Percentiles rank a stretch among this genome's conserved stretches.
Evolutionary conservation across 805 yeast species (phyloP).

Genomic region (Saturnispora diversa): DNA sequence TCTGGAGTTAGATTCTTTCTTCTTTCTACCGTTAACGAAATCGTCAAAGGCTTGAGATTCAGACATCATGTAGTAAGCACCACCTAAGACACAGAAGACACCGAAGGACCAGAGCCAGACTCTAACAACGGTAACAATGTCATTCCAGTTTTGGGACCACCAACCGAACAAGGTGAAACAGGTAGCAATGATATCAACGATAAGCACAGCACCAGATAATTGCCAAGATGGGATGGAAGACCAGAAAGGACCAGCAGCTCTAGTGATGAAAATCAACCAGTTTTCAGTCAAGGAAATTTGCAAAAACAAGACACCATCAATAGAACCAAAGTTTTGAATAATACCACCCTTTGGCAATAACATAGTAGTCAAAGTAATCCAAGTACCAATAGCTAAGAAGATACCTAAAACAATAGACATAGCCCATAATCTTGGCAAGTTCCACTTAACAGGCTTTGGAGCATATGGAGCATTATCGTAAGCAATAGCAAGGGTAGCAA

Average conservation of each 20-base stretch:
- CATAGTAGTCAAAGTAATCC: conserved; percentile 94
- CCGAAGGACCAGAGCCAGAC: conserved; percentile 95
- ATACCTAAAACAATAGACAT: conserved; percentile 84
- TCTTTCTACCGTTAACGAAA: conserved; percentile 76
- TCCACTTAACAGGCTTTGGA: conserved; percentile 92
- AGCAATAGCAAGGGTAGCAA: conserved; percentile 95
- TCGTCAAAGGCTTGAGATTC: conserved; percentile 72
- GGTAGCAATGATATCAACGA: conserved; percentile 86
- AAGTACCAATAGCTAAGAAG: conserved; percentile 82
- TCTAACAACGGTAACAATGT: conserved; percentile 89
- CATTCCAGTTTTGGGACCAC: conserved; percentile 98
- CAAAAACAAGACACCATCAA: conserved; percentile 89
- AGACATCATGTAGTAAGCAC: conserved; percentile 92
- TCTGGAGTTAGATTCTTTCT: conserved; percentile 51
- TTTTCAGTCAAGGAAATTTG: conserved; percentile 92
- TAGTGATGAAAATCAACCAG: conserved; percentile 94
- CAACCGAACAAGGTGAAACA: conserved; percentile 91
- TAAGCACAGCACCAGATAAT: conserved; percentile 86
- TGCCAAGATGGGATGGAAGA: conserved; percentile 95
- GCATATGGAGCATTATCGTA: conserved; percentile 96
- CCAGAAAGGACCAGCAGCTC: conserved; percentile 99
- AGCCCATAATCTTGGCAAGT: conserved; percentile 95
- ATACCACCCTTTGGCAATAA: conserved; percentile 87
- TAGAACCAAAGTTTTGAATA: conserved; percentile 90
- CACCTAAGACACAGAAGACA: conserved; percentile 93